Evolutionary conservation across 176 grass and related monocot species (phyloP), one percentile per base, ranked within the genome.

Genomic region (Eragrostis curvula): DNA sequence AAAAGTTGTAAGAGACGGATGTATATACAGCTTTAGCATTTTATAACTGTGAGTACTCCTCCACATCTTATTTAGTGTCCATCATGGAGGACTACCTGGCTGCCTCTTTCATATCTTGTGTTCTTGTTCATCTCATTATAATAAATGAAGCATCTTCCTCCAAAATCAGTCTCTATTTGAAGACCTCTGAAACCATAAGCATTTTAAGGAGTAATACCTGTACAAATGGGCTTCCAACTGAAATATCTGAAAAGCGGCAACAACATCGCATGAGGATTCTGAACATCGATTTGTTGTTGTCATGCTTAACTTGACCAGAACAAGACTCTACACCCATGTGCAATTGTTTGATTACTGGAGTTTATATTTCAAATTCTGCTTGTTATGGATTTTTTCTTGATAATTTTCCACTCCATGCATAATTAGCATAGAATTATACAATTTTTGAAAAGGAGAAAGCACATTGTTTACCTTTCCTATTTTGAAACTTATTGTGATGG

Each of bases 71-170:
- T 71, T 36, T 65, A 29, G 32, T 0, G 7, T 10, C 48, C 1
- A 43, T 83, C 20, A 18, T 56, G 39, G 36, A 9, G 36, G 18
- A 17, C 59, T 77, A 76, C 9, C 56, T 29, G 8, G 17, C 30
- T 68, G 9, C 47, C n/a, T 44, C 44, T 72, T 79, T 44, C 9
- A 18, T 48, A 9, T 78, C 12, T 27, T 49, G 9, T 58, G 16
- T 50, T 70, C 43, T 53, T 7, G 29, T 42, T 63, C 9, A 7
- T 77, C n/a, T 64, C 28, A 53, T 82, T n/a, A 41, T 32, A 77
- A 76, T 5, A 51, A 45, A 52, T 10, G 17, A 36, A 83, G 42
- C 66, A 77, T 71, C 16, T 62, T 87, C n/a, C n/a, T 70, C 21
- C 21, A 13, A 32, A 74, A 7, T 50, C 17, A 21, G 9, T 86